A percentile compares a stretch with the other conserved stretches of the same genome.
These are phyloP conservation scores for Eremochloa ophiuroides DNA, from an alignment of 176 grass and related monocot species.

Conservation along the genomic window DNA sequence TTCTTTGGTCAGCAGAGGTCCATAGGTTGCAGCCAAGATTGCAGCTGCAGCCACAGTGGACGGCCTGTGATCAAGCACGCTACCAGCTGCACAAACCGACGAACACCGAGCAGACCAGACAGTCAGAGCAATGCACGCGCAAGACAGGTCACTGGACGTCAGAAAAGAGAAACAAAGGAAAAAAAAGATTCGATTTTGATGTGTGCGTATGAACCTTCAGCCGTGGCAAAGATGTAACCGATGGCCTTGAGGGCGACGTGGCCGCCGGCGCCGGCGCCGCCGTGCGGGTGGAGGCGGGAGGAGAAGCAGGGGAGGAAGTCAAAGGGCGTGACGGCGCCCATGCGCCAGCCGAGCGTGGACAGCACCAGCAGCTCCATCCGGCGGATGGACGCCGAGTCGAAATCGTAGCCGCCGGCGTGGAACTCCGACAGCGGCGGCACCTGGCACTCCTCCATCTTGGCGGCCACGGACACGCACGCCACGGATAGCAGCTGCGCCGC, in stretches of 20 bases:
- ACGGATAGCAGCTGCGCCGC: conserved; percentile 67
- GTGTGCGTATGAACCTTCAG: conserved; percentile 26
- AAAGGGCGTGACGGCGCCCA: conserved; percentile 82
- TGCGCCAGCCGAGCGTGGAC: conserved; percentile 85
- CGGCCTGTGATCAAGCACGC: conserved; percentile 61
- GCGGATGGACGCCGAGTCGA: conserved; percentile 50
- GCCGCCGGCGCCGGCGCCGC: conserved; percentile 29
- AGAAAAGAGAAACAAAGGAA: neutral
- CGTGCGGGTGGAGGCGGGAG: conserved; percentile 43
- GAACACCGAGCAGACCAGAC: conserved; percentile 6
- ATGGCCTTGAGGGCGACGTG: conserved; percentile 31
- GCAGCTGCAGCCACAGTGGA: conserved; percentile 70
- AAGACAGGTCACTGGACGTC: neutral
- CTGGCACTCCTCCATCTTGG: conserved; percentile 89
- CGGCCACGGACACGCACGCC: conserved; percentile 84
- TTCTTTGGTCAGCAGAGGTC: conserved; percentile 45
- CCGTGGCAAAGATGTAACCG: conserved; percentile 41
- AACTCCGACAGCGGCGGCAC: conserved; percentile 69
- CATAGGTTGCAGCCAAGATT: conserved; percentile 65
- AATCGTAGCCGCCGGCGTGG: conserved; percentile 51
- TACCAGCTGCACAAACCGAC: conserved; percentile 35
- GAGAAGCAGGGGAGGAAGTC: conserved; percentile 71
- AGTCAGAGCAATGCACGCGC: conserved; percentile 13
- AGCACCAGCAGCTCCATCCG: conserved; percentile 94
- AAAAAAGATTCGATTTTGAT: conserved; percentile 1